A percentile compares a stretch with the other conserved stretches of the same genome.
phyloP scores from a whole-genome alignment of 306 rosid species.

The Carpinus fangiana region DNA sequence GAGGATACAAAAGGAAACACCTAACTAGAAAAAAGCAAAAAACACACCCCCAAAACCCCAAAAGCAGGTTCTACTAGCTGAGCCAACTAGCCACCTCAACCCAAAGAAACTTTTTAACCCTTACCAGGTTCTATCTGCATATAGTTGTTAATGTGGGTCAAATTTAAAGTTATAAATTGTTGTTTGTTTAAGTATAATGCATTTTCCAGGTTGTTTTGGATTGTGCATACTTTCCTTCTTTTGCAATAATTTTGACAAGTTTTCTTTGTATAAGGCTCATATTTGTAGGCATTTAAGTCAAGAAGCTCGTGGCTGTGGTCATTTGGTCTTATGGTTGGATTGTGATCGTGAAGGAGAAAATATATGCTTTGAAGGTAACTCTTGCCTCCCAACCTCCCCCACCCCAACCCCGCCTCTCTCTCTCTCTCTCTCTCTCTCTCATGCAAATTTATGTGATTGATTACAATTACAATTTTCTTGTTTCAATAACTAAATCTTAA shows the following conservation, averaged over 20 bases:
- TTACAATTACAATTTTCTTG: neutral
- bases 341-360: slow-evolving; percentile 99
- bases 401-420: neutral
- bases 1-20: too few species aligned
- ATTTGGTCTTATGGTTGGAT: slow-evolving; percentile 92
- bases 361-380: slow-evolving; percentile 91
- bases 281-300: slow-evolving; percentile 80
- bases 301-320: slow-evolving; percentile 87
- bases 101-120: too few species aligned
- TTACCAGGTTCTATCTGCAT: slow-evolving; percentile 2
- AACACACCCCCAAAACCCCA: too few species aligned
- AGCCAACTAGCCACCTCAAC: too few species aligned
- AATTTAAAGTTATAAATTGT: neutral
- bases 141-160: slow-evolving; percentile 12
- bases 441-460: neutral
- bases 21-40: too few species aligned
- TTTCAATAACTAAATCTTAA: neutral
- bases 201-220: neutral
- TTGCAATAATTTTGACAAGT: slow-evolving; percentile 27
- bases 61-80: too few species aligned
- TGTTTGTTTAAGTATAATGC: neutral
- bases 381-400: neutral
- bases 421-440: too few species aligned
- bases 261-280: slow-evolving; percentile 66
- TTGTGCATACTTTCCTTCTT: slow-evolving; percentile 1